Base-by-base conservation (phyloP, 2,329 filamentous ascomycete genomes). In the Microsporum canis region DNA sequence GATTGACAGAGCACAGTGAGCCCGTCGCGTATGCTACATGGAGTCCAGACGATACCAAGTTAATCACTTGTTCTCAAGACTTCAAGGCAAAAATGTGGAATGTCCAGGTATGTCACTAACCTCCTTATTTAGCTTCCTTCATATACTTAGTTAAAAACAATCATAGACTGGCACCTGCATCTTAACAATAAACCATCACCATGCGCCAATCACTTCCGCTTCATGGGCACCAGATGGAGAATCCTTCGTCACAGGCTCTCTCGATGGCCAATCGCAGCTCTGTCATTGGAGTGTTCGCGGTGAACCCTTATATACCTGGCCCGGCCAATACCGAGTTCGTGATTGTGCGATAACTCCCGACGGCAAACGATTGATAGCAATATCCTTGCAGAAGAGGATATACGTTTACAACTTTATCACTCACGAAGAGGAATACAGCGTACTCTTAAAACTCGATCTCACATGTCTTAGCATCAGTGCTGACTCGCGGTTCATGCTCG, bases 31-130 rank as follows among this genome's bases (percentile, higher is more conserved):
- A 91, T 68, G 76, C 95, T 3, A 81, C 89, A 1, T 99, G 94
- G 89, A 96, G 91, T 70, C 94, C 91, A 3, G 90, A 99, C 72
- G 89, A 95, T 74, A 82, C 82, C 0, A 89, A 89, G 75, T 79
- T 99, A 38, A 84, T 97, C 43, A 92, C 88, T 14, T 97, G 92
- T 71, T 88, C 84, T 14, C 81, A 84, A 65, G 89, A 95, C 69
- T 83, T 82, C 53, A 82, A 81, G 64, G 90, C 89, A 0, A 82
- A 86, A 39, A 74, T 96, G 64, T 96, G 89, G 88, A 84, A 91
- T 72, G 77, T 81, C 14, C 76, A 80, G 66, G 88, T 89, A 75
- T 75, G 82, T 74, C 43, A 17, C 14, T 17, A 17, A 31, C 5
- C 3, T 29, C 23, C 27, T 5, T 41, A 41, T 5, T 47, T 45